A percentile compares a stretch with the other conserved stretches of the same genome.
These are phyloP conservation scores for Fraxinus baroniana DNA, from an alignment of 305 asterid genomes.

Conservation along the genomic window DNA sequence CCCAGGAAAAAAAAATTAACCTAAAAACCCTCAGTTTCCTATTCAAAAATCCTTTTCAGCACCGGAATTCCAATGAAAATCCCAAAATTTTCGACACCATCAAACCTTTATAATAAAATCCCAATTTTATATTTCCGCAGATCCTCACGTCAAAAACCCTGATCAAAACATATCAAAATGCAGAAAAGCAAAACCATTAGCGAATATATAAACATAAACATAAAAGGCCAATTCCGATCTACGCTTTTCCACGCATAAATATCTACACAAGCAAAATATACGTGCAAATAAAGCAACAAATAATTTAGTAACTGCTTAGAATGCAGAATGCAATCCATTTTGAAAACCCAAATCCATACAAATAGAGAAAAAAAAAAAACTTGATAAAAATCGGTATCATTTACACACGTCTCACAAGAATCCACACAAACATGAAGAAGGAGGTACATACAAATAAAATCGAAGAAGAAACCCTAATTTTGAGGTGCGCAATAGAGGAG, in stretches of 20 bases:
- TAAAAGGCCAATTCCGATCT: slow-evolving; percentile 10
- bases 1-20: background rate
- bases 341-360: background rate
- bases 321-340: slow-evolving; percentile 10
- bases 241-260: background rate
- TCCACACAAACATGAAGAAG: background rate
- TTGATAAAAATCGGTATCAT: background rate
- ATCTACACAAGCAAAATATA: background rate
- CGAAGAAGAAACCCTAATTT: slow-evolving; percentile 55
- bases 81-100: slow-evolving; percentile 35
- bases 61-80: slow-evolving; percentile 32
- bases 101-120: slow-evolving; percentile 29
- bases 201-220: slow-evolving; percentile 23
- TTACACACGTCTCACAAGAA: background rate
- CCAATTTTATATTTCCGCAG: slow-evolving; percentile 14
- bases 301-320: slow-evolving; percentile 9
- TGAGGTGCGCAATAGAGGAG: slow-evolving; percentile 43
- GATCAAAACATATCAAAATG: slow-evolving; percentile 11
- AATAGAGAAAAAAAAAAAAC: background rate
- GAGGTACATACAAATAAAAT: slow-evolving; percentile 28
- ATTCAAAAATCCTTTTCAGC: slow-evolving; percentile 26
- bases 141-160: slow-evolving; percentile 20
- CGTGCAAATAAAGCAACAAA: background rate
- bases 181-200: slow-evolving; percentile 16
- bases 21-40: slow-evolving; percentile 5